Evolutionary conservation across 345 rosid genomes (phyloP).

Genomic region (Anastatica hierochuntica): DNA sequence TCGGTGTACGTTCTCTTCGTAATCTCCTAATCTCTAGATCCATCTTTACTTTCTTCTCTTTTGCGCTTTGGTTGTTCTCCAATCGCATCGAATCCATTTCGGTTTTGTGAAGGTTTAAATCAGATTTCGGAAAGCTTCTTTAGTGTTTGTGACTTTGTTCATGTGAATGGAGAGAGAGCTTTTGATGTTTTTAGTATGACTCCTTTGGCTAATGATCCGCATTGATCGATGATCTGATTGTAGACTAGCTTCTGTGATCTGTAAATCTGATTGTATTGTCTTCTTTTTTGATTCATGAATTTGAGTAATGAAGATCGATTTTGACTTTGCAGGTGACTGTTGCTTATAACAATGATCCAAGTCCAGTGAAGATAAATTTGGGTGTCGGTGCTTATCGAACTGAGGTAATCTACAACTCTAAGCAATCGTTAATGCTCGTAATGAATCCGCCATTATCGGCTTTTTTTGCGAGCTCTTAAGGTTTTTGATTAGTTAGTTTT

Average conservation of each 20-base stretch:
- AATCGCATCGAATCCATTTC: not conserved
- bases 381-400: slow-evolving; percentile 99
- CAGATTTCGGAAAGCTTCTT: not conserved
- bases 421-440: not conserved
- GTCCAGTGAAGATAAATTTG: slow-evolving; percentile 76
- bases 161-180: not conserved
- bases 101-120: not conserved
- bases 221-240: not conserved
- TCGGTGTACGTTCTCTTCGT: slow-evolving; percentile 41
- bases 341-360: slow-evolving; percentile 85
- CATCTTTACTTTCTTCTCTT: not conserved
- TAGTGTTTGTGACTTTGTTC: not conserved
- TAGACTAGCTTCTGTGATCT: not conserved
- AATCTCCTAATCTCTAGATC: slow-evolving; percentile 1
- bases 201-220: not conserved
- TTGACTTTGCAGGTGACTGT: slow-evolving; percentile 59
- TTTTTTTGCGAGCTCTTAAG: slow-evolving; percentile 5
- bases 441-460: not conserved
- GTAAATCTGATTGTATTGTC: not conserved
- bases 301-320: not conserved
- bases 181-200: not conserved
- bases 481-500: slow-evolving; percentile 3
- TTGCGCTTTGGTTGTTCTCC: not conserved
- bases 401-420: slow-evolving; percentile 37
- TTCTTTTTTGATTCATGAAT: not conserved